Evolutionary conservation across 352 stramenopile genomes (phyloP), one percentile per base, ranked within the genome.

Genomic region (Phytophthora constricta): DNA sequence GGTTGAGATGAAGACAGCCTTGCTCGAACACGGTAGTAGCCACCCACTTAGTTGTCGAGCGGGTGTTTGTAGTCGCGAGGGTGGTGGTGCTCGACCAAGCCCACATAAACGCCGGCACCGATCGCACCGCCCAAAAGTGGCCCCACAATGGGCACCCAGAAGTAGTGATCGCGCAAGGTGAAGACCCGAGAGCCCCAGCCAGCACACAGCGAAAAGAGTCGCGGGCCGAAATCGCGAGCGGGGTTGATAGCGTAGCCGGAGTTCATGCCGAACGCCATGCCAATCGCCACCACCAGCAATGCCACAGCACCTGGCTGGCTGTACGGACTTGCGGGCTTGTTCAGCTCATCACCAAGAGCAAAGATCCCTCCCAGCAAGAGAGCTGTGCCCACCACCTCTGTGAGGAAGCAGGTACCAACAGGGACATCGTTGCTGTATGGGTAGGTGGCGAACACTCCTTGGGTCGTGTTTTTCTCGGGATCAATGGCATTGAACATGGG

Each of bases 231-330:
- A 56, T 85, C 79, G 14, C 74, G 70, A 10, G 79, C 79, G 1
- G 79, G 80, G 60, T 91, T 91, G 41, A 91, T 64, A 1, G 82
- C 82, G 59, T 87, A 91, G 28, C 78, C 80, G 5, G 82, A 80
- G 70, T 88, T 91, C 58, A 80, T 79, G 49, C 82, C 80, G 59
- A 91, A 89, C 9, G 73, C 70, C 74, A 91, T 89, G 50, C 77
- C 82, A 27, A 91, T 75, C 3, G 56, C 80, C 26, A 80, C 62
- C 14, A 91, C 66, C 14, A 91, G 62, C 26, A 86, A 41, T 49
- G 77, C 80, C 19, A 79, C 67, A 0, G 78, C 69, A n/a, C 55
- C 52, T 4, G 82, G 82, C 34, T 74, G 67, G 25, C 51, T 66
- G 48, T 76, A 82, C 23, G 70, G 52, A 41, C 61, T 80, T 8